Base-by-base conservation (phyloP, 2,329 filamentous ascomycete species). In the Grosmannia clavigera region DNA sequence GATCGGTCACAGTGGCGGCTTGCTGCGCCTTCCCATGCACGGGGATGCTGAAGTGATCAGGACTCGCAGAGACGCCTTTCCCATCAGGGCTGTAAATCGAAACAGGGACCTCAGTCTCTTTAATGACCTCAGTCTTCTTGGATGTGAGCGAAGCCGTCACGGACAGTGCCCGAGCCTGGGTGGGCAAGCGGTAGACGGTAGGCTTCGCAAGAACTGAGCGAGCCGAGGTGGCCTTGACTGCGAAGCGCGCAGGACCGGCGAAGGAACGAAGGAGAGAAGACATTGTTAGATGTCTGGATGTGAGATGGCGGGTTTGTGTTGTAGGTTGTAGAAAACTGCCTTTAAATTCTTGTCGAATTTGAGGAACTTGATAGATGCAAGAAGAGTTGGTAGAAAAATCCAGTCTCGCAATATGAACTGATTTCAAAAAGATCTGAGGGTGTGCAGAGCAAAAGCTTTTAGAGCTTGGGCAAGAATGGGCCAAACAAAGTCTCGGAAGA, bases 21-120 rank as follows among this genome's bases (percentile, higher is more conserved):
- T 57, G 31, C n/a, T 58, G 16, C 2, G 52, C 19, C 43, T 50
- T 58, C 5, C 67, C 72, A n/a, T 14, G 73, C 51, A 83, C 80
- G 55, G 78, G 78, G 60, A 83, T 80, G 60, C 75, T 81, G 71
- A 77, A 79, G 70, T 81, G 78, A 67, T 81, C 80, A 57, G 73
- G 72, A 60, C 68, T 71, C 35, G 68, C 66, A 46, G 71, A 70
- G 40, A 68, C 65, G 60, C 78, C 79, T 65, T 80, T 77, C 59
- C 72, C 68, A 61, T 78, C 74, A 6, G 75, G 71, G 35, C 68
- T 70, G 69, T 82, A 83, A 66, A 81, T 73, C 27, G 80, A 80
- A 60, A 82, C 79, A 33, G 80, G 79, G 19, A 83, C 72, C 67
- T 82, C 78, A 65, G 78, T 79, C 73, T 83, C 80, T 64, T 76